Conservation (phyloP, 2,329 filamentous ascomycete species). For the Volutella citrinella region DNA sequence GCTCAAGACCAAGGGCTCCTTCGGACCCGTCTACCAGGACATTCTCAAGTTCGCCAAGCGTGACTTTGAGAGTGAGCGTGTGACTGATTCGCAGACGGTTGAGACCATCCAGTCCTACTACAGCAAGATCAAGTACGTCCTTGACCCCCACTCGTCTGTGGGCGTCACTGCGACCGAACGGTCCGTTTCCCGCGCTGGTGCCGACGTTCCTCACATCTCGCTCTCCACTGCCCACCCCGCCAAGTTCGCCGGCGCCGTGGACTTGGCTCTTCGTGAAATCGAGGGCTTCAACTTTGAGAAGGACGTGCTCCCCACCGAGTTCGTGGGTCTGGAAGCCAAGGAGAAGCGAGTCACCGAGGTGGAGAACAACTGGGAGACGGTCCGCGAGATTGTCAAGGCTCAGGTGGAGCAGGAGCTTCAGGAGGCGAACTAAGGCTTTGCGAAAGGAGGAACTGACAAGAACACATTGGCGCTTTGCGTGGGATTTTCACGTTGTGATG, state of each 20-base stretch:
- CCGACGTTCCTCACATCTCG: slow-evolving; percentile 68
- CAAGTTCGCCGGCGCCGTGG: slow-evolving; percentile 87
- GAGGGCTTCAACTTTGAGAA: slow-evolving; percentile 71
- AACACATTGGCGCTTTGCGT: neutral
- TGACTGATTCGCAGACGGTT: slow-evolving; percentile 65
- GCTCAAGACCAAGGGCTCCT: slow-evolving; percentile 78
- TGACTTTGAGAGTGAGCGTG: slow-evolving; percentile 78
- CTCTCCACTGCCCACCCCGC: slow-evolving; percentile 93
- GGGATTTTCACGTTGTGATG: neutral
- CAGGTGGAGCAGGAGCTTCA: slow-evolving; percentile 67
- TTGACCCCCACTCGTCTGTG: slow-evolving; percentile 91
- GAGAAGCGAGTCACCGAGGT: slow-evolving; percentile 71
- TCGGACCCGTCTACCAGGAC: slow-evolving; percentile 70
- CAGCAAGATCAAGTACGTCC: slow-evolving; percentile 67
- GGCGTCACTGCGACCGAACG: slow-evolving; percentile 75
- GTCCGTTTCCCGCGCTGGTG: slow-evolving; percentile 55
- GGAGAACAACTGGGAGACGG: slow-evolving; percentile 68
- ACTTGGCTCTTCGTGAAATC: slow-evolving; percentile 69
- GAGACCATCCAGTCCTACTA: slow-evolving; percentile 59
- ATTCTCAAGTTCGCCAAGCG: slow-evolving; percentile 68
- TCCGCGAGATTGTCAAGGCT: slow-evolving; percentile 71
- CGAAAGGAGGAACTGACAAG: too few relatives aligned
- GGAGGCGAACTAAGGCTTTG: slow-evolving; percentile 19
- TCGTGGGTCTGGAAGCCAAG: slow-evolving; percentile 73
- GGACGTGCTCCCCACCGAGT: slow-evolving; percentile 77